Base-by-base conservation (phyloP, 1,139 yeast genomes). In the Pneumocystis canis region DNA sequence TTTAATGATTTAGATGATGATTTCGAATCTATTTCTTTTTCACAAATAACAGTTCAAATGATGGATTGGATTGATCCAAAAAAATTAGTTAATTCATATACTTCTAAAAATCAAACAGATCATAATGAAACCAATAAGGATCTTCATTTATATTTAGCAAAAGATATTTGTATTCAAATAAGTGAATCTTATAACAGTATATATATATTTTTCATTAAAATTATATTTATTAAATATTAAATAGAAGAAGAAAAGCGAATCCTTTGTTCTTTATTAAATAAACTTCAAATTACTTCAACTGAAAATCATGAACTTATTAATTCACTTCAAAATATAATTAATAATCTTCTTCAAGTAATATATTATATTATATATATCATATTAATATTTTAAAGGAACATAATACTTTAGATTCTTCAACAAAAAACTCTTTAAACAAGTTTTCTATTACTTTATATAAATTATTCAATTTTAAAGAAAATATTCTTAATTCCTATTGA, bases 21-120 rank as follows among this genome's bases (percentile, higher is more conserved):
- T 58, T 70, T 67, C 25, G 41, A 60, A 30, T 20, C 31, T 18
- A 69, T 82, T 28, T 73, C 80, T 0, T 85, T 90, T 0, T 77
- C 79, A 18, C 78, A 78, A n/a, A 81, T 89, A 1, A 74, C 87
- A 37, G 90, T 85, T 67, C 96, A 87, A 70, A 73, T 90, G 59
- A 77, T 86, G 32, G 83, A 84, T 69, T 89, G 96, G 96, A 85
- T 95, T 53, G 92, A 89, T 72, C 95, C 96, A 0, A 75, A 66
- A 16, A 83, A 84, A 68, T 75, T 87, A 11, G 90, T 84, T 2
- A 81, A 35, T 20, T 18, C 37, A 1, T 16, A 30, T 82, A 64
- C 18, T 3, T 73, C 77, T 60, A 71, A 77, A 18, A 39, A 18
- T 31, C 32, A 32, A 18, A 7, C 61, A 47, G 16, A 9, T 2